phyloP scores from a whole-genome alignment of 1,284 basidiomycete species.

The Caloboletus firmus region DNA sequence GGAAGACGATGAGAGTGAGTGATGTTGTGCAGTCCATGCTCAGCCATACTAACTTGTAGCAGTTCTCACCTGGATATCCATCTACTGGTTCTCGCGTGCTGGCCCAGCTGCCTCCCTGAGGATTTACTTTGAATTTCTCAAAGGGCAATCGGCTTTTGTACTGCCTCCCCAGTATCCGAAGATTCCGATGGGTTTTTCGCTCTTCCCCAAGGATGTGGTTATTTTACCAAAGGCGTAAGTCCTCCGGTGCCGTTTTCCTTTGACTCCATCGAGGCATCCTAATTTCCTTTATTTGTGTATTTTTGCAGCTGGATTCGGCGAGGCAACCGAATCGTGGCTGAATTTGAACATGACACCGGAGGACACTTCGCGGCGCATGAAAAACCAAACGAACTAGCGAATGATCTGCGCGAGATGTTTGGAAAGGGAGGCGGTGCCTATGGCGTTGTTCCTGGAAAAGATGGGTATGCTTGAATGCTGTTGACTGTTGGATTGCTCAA shows the following conservation, averaged over 20 bases:
- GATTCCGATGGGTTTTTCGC: conserved; percentile 48
- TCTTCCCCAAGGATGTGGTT: conserved; percentile 48
- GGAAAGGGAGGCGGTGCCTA: conserved; percentile 41
- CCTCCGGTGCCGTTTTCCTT: neutral
- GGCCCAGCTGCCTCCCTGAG: conserved; percentile 55
- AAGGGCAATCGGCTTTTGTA: neutral
- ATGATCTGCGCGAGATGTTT: conserved; percentile 45
- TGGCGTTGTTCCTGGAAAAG: conserved; percentile 35
- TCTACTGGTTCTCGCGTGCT: conserved; percentile 57
- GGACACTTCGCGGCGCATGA: conserved; percentile 46
- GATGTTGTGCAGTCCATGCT: conserved; percentile 1
- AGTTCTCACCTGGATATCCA: conserved; percentile 61
- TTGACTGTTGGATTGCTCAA: no score
- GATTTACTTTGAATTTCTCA: conserved; percentile 49
- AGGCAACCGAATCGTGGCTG: conserved; percentile 23
- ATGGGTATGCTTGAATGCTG: conserved; percentile 31
- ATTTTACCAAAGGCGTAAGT: conserved; percentile 41
- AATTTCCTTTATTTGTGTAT: neutral
- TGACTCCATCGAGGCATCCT: neutral
- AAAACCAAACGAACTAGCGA: conserved; percentile 36
- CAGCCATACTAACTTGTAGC: neutral
- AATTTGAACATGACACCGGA: conserved; percentile 37
- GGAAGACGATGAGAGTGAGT: conserved; percentile 49
- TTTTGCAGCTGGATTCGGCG: conserved; percentile 25
- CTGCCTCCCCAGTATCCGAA: conserved; percentile 10